Base-by-base conservation (phyloP, 1,284 basidiomycete genomes). In the Wallemia ichthyophaga region DNA sequence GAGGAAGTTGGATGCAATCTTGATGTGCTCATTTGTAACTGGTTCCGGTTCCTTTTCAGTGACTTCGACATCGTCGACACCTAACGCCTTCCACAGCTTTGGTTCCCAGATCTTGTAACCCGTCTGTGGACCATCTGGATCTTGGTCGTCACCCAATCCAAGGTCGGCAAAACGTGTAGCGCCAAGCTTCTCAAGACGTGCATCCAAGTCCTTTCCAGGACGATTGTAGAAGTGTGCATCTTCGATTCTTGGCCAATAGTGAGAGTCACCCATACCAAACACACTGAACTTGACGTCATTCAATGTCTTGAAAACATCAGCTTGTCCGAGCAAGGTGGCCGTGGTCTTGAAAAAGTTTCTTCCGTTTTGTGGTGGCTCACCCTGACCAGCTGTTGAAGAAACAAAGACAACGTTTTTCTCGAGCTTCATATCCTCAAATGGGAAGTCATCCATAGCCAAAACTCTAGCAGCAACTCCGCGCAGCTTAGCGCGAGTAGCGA, bases 21-120 rank as follows among this genome's bases (percentile, higher is more conserved):
- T 99, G 77, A 98, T 96, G 72, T 98, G 89, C 73, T 99, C 92
- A 74, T 98, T 96, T 62, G 91, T 96, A 71, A 99, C 92, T 1
- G 86, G 80, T 68, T 96, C 91, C 1, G 91, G 89, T 69, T 96
- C 89, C 21, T 81, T 83, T 72, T 98, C 94, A 33, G 74, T 79
- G 27, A 96, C 80, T 69, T 94, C 85, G 60, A 98, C 74, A 19
- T 74, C 75, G 71, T 94, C 92, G 60, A 98, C 89, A 59, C 92
- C 88, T 33, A 98, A 75, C 1, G 82, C 82, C 72, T 94, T 91
- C 94, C 92, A 99, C 37, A 98, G 66, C 60, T 77, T 73, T 32
- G 87, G 81, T 71, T 98, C 92, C 87, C 91, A 98, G 25, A 77
- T 66, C 71, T 87, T 92, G 77, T 96, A 98, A 11, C 91, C 94